Evolutionary conservation across 1,284 basidiomycete genomes (phyloP).

Genomic region (Tilletia setariae): DNA sequence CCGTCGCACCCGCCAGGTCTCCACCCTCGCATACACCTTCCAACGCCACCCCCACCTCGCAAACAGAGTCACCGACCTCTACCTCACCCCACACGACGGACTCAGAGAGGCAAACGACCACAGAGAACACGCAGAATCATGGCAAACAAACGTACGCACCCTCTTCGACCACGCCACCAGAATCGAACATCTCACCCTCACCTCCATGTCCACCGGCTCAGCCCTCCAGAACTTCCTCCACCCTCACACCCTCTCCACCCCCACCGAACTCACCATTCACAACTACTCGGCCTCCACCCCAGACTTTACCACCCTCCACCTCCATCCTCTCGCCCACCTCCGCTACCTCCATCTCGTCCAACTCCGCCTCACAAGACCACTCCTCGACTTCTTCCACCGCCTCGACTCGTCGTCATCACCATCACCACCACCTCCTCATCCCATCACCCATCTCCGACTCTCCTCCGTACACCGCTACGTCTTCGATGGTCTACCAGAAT

Average conservation of each 20-base stretch:
- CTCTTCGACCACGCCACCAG: neutral
- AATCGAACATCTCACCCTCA: neutral
- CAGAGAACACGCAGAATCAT: neutral
- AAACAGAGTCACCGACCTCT: neutral
- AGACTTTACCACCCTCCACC: neutral
- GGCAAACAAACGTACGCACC: neutral
- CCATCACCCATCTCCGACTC: slow-evolving; percentile 1
- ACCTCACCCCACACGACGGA: neutral
- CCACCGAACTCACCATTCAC: neutral
- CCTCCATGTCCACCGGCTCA: neutral
- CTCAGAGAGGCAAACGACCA: neutral
- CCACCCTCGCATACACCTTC: neutral
- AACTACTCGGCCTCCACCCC: neutral
- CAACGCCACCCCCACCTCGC: neutral
- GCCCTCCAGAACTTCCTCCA: neutral
- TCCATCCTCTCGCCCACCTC: neutral
- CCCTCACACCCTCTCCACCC: neutral
- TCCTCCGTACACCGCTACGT: neutral
- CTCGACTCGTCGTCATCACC: neutral
- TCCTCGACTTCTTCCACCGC: slow-evolving; percentile 13
- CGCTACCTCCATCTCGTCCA: neutral
- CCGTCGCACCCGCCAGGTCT: neutral
- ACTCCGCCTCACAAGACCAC: neutral
- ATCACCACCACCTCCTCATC: neutral
- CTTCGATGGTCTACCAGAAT: neutral